These are phyloP conservation scores for Cutaneotrichosporon cyanovorans DNA, from an alignment of 1,284 basidiomycete genomes.

Conservation along the genomic window DNA sequence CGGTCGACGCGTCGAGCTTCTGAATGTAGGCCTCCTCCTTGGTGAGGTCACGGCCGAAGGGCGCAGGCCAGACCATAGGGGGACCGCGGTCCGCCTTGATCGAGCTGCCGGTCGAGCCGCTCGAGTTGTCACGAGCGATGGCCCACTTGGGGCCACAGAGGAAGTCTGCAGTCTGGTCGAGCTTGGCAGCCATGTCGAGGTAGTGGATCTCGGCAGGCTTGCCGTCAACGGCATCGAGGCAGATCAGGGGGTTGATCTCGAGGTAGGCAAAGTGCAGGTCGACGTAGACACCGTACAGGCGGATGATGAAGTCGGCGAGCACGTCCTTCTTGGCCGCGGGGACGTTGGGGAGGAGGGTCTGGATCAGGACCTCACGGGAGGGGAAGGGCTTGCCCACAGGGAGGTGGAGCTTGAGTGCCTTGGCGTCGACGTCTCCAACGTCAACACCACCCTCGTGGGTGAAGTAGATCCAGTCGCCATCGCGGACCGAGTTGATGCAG, in stretches of 20 bases:
- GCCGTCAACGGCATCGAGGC: slow-evolving; percentile 71
- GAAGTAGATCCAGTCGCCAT: slow-evolving; percentile 95
- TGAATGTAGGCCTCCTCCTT: slow-evolving; percentile 98
- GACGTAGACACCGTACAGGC: slow-evolving; percentile 95
- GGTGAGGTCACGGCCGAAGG: slow-evolving; percentile 95
- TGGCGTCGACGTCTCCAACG: slow-evolving; percentile 96
- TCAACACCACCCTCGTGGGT: slow-evolving; percentile 99
- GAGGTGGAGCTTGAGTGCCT: slow-evolving; percentile 84
- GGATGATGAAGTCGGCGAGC: slow-evolving; percentile 85
- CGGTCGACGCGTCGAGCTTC: slow-evolving; percentile 92
- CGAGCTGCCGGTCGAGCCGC: slow-evolving; percentile 49
- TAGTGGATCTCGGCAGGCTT: slow-evolving; percentile 80
- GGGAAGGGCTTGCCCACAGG: slow-evolving; percentile 73
- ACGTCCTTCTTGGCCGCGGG: slow-evolving; percentile 72
- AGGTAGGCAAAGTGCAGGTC: slow-evolving; percentile 92
- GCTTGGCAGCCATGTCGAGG: slow-evolving; percentile 99
- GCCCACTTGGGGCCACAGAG: slow-evolving; percentile 99
- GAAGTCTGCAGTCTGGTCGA: slow-evolving; percentile 93
- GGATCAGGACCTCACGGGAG: slow-evolving; percentile 64
- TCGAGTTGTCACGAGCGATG: slow-evolving; percentile 80
- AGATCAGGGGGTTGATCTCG: slow-evolving; percentile 98
- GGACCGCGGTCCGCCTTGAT: slow-evolving; percentile 88
- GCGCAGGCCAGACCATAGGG: slow-evolving; percentile 94
- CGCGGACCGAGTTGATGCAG: slow-evolving; percentile 91
- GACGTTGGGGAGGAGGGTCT: slow-evolving; percentile 69